Percentiles rank a stretch among this genome's conserved stretches.
Conservation (phyloP, 2,329 filamentous ascomycete genomes). For the Aureobasidium musti region DNA sequence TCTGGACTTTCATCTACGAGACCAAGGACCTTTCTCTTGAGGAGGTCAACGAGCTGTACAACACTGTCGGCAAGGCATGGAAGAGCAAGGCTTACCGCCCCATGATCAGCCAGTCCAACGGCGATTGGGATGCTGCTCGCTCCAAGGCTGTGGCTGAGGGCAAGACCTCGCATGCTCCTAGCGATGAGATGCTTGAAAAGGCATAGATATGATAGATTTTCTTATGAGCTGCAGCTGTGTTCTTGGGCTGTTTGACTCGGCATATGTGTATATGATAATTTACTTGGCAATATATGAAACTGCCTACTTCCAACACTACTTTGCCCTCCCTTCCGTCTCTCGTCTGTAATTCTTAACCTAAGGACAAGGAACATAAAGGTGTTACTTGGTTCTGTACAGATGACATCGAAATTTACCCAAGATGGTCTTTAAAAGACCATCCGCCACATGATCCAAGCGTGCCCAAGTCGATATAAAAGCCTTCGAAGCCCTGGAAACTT, state of each 20-base stretch:
- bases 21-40: slow-evolving; percentile 75
- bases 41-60: slow-evolving; percentile 79
- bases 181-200: slow-evolving; percentile 27
- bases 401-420: too few species aligned
- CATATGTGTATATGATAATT: background rate
- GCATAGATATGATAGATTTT: slow-evolving; percentile 7
- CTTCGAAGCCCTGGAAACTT: too few species aligned
- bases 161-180: slow-evolving; percentile 10
- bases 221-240: background rate
- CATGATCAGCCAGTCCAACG: slow-evolving; percentile 32
- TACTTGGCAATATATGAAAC: background rate
- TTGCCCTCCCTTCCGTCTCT: background rate
- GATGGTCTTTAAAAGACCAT: too few species aligned
- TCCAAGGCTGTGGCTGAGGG: slow-evolving; percentile 3
- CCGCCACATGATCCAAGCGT: too few species aligned
- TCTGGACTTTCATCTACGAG: slow-evolving; percentile 74
- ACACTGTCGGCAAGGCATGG: slow-evolving; percentile 69
- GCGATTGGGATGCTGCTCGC: slow-evolving; percentile 16
- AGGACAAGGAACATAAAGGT: background rate
- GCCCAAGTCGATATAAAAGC: too few species aligned
- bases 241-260: background rate
- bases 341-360: background rate
- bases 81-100: slow-evolving; percentile 68
- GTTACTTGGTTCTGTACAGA: too few species aligned
- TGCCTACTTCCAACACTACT: background rate